Conservation (phyloP, 2,329 filamentous ascomycete genomes). For the Esteya vermicola region DNA sequence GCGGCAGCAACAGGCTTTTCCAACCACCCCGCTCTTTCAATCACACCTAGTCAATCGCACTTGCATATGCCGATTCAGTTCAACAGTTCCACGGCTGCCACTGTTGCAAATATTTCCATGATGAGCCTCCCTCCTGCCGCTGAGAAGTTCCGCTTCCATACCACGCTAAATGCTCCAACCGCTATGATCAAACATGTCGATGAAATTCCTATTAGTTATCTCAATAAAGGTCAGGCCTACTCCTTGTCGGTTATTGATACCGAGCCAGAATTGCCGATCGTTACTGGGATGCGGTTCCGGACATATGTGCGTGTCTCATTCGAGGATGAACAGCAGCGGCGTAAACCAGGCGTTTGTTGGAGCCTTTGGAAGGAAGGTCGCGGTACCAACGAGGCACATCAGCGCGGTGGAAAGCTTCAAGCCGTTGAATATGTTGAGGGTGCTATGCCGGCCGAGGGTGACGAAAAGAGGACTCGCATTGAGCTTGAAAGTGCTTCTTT, state of each 20-base stretch:
- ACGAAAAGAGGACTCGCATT: slow-evolving; percentile 52
- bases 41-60: slow-evolving; percentile 4
- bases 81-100: not conserved
- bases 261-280: slow-evolving; percentile 40
- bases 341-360: slow-evolving; percentile 60
- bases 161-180: slow-evolving; percentile 82
- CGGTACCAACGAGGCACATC: slow-evolving; percentile 89
- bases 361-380: slow-evolving; percentile 86
- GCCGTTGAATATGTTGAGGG: slow-evolving; percentile 85
- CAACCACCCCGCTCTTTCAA: slow-evolving; percentile 3
- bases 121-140: slow-evolving; percentile 36
- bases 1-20: not conserved
- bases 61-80: slow-evolving; percentile 2
- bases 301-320: slow-evolving; percentile 94
- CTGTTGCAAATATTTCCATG: slow-evolving; percentile 20
- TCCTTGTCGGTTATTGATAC: slow-evolving; percentile 75
- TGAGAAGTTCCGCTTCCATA: slow-evolving; percentile 77
- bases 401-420: slow-evolving; percentile 80
- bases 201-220: slow-evolving; percentile 92
- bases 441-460: slow-evolving; percentile 41
- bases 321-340: slow-evolving; percentile 85
- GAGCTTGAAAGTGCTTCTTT: slow-evolving; percentile 70
- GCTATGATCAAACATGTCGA: slow-evolving; percentile 86
- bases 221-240: slow-evolving; percentile 96
- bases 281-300: slow-evolving; percentile 58